phyloP scores from a whole-genome alignment of 1,139 yeast genomes.

The Candida tetrigidarum region DNA sequence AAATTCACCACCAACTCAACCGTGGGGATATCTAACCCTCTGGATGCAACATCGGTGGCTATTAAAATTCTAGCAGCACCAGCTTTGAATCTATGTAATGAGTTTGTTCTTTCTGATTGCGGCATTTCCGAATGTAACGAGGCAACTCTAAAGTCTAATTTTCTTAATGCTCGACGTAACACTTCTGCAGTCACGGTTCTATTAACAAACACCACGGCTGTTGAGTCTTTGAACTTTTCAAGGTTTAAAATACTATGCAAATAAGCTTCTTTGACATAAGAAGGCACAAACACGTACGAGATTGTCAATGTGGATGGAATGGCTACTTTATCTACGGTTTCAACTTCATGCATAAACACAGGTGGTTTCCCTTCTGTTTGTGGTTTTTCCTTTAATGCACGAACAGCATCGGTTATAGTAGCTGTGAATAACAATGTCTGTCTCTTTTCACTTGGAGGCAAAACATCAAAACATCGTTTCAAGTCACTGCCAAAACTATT shows the following conservation, averaged over 20 bases:
- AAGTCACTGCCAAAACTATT: conserved; percentile 84
- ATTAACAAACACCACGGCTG: conserved; percentile 88
- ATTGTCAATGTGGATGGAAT: conserved; percentile 76
- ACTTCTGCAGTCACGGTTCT: conserved; percentile 90
- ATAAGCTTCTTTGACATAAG: conserved; percentile 90
- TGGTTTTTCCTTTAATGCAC: conserved; percentile 75
- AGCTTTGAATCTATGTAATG: conserved; percentile 90
- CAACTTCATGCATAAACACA: conserved; percentile 83
- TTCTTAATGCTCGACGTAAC: conserved; percentile 72
- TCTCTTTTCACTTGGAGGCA: conserved; percentile 74
- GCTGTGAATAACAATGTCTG: conserved; percentile 95
- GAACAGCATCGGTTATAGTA: conserved; percentile 91
- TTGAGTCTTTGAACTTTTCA: conserved; percentile 63
- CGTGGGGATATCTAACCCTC: conserved; percentile 96
- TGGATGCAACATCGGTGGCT: conserved; percentile 95
- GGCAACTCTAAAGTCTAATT: conserved; percentile 78
- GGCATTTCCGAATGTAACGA: conserved; percentile 96
- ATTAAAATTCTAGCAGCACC: conserved; percentile 90
- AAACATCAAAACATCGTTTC: conserved; percentile 65
- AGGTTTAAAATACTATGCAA: conserved; percentile 68
- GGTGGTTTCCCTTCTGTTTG: conserved; percentile 63
- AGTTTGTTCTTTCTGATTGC: conserved; percentile 86
- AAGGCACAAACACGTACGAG: conserved; percentile 64
- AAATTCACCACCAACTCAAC: conserved; percentile 89
- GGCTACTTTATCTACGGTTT: conserved; percentile 68